A percentile compares a stretch with the other conserved stretches of the same genome.
These are phyloP conservation scores for Monosporascus sp. DNA, from an alignment of 2,329 filamentous ascomycete genomes.

Conservation along the genomic window DNA sequence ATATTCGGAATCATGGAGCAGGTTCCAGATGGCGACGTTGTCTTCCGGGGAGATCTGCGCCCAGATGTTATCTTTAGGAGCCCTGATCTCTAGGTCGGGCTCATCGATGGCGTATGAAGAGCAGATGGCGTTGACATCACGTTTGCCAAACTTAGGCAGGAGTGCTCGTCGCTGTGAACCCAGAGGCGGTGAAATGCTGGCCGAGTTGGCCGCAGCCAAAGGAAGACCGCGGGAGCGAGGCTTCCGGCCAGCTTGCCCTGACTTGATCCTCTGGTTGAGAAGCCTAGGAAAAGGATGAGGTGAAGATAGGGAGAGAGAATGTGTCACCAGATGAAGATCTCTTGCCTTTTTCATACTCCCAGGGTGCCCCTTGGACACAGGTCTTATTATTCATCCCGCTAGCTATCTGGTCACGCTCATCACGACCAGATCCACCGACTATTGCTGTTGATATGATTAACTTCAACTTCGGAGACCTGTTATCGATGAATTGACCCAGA, in stretches of 20 bases:
- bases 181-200: constrained; percentile 2
- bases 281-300: no score
- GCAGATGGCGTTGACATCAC: constrained; percentile 1
- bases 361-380: no score
- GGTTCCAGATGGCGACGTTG: constrained; percentile 37
- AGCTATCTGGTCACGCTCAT: no score
- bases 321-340: no score
- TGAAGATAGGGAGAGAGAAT: no score
- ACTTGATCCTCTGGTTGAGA: no score
- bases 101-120: constrained; percentile 11
- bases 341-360: no score
- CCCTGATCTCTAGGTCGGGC: constrained; percentile 18
- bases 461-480: no score
- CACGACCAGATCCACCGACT: no score
- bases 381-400: no score
- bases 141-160: constrained; percentile 4
- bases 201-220: not conserved
- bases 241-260: constrained; percentile 1
- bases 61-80: constrained; percentile 40
- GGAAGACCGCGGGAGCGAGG: not conserved
- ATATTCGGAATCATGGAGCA: constrained; percentile 34
- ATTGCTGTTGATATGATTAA: no score
- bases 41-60: constrained; percentile 35
- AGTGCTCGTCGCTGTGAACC: constrained; percentile 6
- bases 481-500: no score